Percentiles rank a stretch among this genome's conserved stretches.
These are phyloP conservation scores for Cystobasidium sp. DNA, from an alignment of 1,284 basidiomycete species.

Conservation along the genomic window DNA sequence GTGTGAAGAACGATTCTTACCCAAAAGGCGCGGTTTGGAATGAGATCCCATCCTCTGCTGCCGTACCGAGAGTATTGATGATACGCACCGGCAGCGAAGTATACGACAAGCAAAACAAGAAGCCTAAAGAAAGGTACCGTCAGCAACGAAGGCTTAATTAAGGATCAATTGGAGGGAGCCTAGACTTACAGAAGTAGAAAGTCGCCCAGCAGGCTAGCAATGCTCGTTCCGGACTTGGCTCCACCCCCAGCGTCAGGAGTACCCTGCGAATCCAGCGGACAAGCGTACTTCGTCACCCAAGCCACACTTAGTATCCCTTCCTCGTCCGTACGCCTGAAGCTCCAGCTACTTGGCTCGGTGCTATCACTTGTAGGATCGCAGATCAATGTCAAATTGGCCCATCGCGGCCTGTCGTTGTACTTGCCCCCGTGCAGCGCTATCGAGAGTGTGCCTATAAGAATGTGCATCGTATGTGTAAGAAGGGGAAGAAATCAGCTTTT, in stretches of 20 bases:
- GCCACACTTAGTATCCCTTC: constrained; percentile 62
- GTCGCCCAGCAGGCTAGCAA: constrained; percentile 68
- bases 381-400: constrained; percentile 66
- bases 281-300: constrained; percentile 59
- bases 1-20: not conserved
- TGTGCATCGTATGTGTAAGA: constrained; percentile 1
- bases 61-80: constrained; percentile 82
- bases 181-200: constrained; percentile 75
- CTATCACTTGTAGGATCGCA: constrained; percentile 60
- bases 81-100: constrained; percentile 75
- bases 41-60: constrained; percentile 72
- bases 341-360: constrained; percentile 62
- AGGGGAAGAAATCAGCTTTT: not conserved
- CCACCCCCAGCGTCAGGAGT: constrained; percentile 56
- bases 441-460: constrained; percentile 31
- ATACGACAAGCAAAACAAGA: constrained; percentile 68
- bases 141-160: not conserved
- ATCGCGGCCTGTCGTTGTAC: constrained; percentile 65
- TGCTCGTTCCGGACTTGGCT: constrained; percentile 52
- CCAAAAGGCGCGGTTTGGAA: constrained; percentile 66
- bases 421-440: constrained; percentile 61
- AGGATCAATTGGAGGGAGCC: not conserved
- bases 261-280: constrained; percentile 56
- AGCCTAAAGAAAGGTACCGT: constrained; percentile 53
- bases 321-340: constrained; percentile 64